A percentile compares a stretch with the other conserved stretches of the same genome.
Evolutionary conservation across 78 protist species (phyloP).

Genomic region (Dictyostelium capitatum): DNA sequence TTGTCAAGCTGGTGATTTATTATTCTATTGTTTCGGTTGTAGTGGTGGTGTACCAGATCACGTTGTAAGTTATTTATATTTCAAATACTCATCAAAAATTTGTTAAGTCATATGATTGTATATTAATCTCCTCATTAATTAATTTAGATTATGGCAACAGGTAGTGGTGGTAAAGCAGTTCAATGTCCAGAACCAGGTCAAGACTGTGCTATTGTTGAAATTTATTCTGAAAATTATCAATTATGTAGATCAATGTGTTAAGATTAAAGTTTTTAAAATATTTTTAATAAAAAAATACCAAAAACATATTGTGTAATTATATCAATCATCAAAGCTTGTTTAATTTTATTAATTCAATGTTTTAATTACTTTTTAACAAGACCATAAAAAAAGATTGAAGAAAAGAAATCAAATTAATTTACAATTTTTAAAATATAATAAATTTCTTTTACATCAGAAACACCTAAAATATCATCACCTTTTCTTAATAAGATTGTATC

Average conservation of each 20-base stretch:
- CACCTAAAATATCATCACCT: background rate
- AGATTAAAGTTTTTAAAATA: background rate
- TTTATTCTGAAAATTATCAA: slow-evolving; percentile 15
- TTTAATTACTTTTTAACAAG: too few species aligned
- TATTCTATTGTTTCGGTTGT: slow-evolving; percentile 61
- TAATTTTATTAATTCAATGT: too few species aligned
- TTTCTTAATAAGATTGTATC: background rate
- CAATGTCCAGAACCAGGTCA: slow-evolving; percentile 54
- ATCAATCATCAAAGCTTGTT: too few species aligned
- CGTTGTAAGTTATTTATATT: background rate
- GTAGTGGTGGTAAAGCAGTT: slow-evolving; percentile 10
- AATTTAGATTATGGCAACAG: slow-evolving; percentile 37
- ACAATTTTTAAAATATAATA: slow-evolving; percentile 21
- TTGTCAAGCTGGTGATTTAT: slow-evolving; percentile 64
- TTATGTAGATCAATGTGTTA: slow-evolving; percentile 38
- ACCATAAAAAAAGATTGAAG: too few species aligned
- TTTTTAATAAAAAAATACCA: too few species aligned
- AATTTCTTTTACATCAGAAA: background rate
- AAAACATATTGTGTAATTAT: too few species aligned
- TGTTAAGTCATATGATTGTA: background rate
- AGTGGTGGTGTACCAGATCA: background rate
- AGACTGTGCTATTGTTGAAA: background rate
- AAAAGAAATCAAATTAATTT: background rate
- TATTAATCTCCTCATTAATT: too few species aligned
- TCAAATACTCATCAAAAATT: background rate